These are phyloP conservation scores for Marasmius tenuissimus DNA, from an alignment of 1,284 basidiomycete species.

Conservation along the genomic window DNA sequence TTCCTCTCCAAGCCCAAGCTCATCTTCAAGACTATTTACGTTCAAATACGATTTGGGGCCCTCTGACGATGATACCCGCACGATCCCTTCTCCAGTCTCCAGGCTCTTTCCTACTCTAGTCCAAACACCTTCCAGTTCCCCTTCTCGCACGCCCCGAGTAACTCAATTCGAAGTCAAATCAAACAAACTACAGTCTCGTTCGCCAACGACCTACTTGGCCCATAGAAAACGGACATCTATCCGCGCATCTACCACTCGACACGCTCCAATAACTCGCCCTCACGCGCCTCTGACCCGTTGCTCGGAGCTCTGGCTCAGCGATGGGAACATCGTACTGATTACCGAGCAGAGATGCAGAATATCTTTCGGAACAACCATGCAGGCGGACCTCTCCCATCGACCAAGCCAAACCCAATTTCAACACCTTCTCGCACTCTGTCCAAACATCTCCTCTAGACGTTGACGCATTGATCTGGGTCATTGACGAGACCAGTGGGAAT, in stretches of 20 bases:
- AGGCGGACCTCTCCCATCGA: too few relatives aligned
- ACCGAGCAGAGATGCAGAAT: conserved; percentile 22
- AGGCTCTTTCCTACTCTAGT: not conserved
- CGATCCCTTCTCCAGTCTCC: not conserved
- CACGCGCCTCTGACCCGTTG: not conserved
- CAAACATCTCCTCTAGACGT: too few relatives aligned
- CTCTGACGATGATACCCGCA: not conserved
- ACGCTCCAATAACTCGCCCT: not conserved
- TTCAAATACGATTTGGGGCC: not conserved
- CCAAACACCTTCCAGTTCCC: conserved; percentile 9
- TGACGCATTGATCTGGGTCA: too few relatives aligned
- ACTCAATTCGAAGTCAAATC: conserved; percentile 24
- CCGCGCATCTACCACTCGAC: not conserved
- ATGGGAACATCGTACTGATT: conserved; percentile 41
- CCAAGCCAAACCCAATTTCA: too few relatives aligned
- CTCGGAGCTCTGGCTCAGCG: conserved; percentile 34
- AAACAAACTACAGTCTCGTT: not conserved
- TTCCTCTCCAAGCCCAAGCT: not conserved
- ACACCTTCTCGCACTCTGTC: too few relatives aligned
- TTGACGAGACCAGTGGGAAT: too few relatives aligned
- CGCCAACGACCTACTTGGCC: not conserved
- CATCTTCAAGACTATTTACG: not conserved
- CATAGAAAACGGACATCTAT: not conserved
- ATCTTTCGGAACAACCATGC: too few relatives aligned
- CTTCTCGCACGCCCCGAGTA: conserved; percentile 27